phyloP scores from a whole-genome alignment of 108 stramenopile species.

The Bacterosira constricta region DNA sequence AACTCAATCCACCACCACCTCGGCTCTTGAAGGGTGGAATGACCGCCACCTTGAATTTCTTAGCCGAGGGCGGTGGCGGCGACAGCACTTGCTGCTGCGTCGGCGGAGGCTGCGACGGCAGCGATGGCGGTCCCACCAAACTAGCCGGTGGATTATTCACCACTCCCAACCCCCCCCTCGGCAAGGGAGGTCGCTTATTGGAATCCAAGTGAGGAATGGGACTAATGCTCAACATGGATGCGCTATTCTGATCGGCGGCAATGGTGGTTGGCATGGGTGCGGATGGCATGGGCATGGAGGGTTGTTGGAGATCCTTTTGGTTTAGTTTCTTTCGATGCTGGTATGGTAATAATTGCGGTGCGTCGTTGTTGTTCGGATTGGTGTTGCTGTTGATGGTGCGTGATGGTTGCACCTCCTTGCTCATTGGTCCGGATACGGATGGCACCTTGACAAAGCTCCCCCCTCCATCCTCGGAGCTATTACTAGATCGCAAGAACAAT shows the following conservation, averaged over 20 bases:
- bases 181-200: neutral
- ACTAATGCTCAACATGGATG: too few species aligned
- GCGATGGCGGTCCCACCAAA: neutral
- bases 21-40: slow-evolving; percentile 32
- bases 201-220: too few species aligned
- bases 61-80: slow-evolving; percentile 9
- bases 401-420: neutral
- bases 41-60: slow-evolving; percentile 25
- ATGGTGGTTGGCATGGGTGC: neutral
- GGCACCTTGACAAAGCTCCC: too few species aligned
- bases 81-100: slow-evolving; percentile 8
- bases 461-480: too few species aligned
- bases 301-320: slow-evolving; percentile 5
- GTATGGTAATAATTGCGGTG: slow-evolving; percentile 59
- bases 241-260: neutral
- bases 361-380: slow-evolving; percentile 5
- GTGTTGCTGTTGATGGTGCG: neutral
- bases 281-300: neutral
- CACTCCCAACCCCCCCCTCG: neutral
- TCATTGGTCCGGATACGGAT: neutral
- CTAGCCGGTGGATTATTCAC: too few species aligned
- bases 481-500: too few species aligned
- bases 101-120: slow-evolving; percentile 15
- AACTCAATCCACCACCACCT: neutral
- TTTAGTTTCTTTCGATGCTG: slow-evolving; percentile 52